Evolutionary conservation across 768 basidiomycete species (phyloP).

Genomic region (Boletus insuetus): DNA sequence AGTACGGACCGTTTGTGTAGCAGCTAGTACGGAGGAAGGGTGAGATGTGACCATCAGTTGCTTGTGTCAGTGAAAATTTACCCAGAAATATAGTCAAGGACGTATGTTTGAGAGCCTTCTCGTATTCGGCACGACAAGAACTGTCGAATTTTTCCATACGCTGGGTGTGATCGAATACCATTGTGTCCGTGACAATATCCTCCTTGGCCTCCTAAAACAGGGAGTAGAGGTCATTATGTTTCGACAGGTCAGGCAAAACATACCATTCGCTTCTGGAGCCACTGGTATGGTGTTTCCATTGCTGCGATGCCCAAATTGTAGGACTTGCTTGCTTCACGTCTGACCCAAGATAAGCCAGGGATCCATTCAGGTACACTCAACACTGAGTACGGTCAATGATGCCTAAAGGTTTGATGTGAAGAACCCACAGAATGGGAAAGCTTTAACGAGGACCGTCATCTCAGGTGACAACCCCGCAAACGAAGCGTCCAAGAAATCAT

Average conservation of each 20-base stretch:
- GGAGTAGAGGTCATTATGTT: background rate
- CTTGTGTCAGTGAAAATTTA: background rate
- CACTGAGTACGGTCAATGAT: background rate
- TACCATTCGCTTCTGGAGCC: background rate
- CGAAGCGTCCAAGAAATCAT: slow-evolving; percentile 2
- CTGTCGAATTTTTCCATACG: slow-evolving; percentile 16
- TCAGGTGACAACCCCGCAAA: slow-evolving; percentile 4
- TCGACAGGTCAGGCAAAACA: background rate
- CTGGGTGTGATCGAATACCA: background rate
- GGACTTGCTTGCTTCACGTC: slow-evolving; percentile 26
- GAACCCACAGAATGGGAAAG: slow-evolving; percentile 1
- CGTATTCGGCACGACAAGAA: background rate
- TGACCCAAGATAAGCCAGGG: slow-evolving; percentile 35
- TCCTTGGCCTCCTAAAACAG: background rate
- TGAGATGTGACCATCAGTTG: background rate
- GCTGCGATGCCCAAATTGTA: background rate
- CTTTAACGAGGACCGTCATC: slow-evolving; percentile 9
- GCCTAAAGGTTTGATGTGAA: background rate
- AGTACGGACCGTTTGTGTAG: slow-evolving; percentile 9
- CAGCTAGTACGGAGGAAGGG: background rate
- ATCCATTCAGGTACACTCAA: slow-evolving; percentile 29
- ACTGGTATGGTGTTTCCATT: background rate
- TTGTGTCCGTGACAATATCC: background rate
- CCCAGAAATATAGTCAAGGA: background rate
- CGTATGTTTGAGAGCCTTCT: background rate